Percentiles rank a stretch among this genome's conserved stretches.
Evolutionary conservation across 148 eudicot species (phyloP).

Genomic region (Mesembryanthemum crystallinum): DNA sequence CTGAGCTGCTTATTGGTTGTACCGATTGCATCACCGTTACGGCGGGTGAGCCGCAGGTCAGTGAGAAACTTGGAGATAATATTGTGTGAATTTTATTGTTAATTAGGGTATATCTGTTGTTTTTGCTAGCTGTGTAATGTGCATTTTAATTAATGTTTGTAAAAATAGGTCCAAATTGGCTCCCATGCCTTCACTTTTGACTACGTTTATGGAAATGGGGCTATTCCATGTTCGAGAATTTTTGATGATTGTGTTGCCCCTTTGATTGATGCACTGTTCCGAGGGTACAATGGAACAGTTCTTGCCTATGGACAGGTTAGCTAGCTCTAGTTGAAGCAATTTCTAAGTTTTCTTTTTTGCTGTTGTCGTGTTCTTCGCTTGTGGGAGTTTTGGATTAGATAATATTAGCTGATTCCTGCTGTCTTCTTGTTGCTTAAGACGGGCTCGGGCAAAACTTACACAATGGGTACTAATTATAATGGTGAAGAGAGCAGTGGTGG

Average conservation of each 20-base stretch:
- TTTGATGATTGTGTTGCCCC: constrained; percentile 71
- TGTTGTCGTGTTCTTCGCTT: neutral
- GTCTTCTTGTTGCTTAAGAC: constrained; percentile 42
- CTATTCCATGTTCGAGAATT: constrained; percentile 44
- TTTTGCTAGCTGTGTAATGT: neutral
- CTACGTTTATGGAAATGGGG: constrained; percentile 63
- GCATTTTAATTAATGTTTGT: neutral
- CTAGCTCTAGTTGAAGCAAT: neutral
- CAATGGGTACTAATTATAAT: constrained; percentile 94
- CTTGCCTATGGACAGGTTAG: constrained; percentile 87
- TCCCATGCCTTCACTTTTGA: constrained; percentile 77
- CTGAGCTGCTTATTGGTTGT: constrained; percentile 68
- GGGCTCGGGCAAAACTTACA: constrained; percentile 95
- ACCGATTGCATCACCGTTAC: constrained; percentile 60
- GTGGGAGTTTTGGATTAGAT: neutral
- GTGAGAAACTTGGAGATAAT: neutral
- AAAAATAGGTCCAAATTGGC: constrained; percentile 75
- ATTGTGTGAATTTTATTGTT: neutral
- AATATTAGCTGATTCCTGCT: constrained; percentile 7
- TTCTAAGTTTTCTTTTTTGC: neutral
- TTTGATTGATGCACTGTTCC: constrained; percentile 65
- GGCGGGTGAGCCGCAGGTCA: constrained; percentile 75
- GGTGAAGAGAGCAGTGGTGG: constrained; percentile 59
- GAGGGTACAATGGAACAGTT: constrained; percentile 85
- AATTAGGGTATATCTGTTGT: neutral